phyloP scores from a whole-genome alignment of 2,329 filamentous ascomycete genomes.

The Hymenoscyphus fraxineus region DNA sequence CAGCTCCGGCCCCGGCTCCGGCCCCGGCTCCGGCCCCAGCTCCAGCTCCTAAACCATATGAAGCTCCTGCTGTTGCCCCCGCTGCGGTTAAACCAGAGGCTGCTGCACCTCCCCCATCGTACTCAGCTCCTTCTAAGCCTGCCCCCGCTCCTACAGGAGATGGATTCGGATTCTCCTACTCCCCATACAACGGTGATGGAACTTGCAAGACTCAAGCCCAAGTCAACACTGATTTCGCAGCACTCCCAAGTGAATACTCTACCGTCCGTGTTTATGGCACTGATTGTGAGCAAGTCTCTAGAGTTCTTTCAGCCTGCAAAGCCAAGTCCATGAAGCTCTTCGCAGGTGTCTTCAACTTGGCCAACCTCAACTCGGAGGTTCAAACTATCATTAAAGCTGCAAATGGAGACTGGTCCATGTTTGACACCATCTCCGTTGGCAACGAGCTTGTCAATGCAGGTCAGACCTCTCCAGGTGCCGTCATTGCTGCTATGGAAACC shows the following conservation, averaged over 20 bases:
- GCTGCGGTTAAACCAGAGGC: conserved; percentile 4
- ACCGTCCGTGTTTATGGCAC: conserved; percentile 74
- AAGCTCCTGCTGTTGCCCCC: neutral
- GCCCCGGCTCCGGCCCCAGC: too few relatives aligned
- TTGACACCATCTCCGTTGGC: conserved; percentile 72
- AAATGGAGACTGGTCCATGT: conserved; percentile 59
- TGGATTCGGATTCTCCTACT: conserved; percentile 52
- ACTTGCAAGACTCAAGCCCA: conserved; percentile 64
- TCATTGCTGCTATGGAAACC: conserved; percentile 54
- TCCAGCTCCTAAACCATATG: too few relatives aligned
- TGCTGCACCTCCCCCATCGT: conserved; percentile 1
- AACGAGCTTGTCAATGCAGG: conserved; percentile 76
- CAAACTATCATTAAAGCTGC: conserved; percentile 57
- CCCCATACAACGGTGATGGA: conserved; percentile 52
- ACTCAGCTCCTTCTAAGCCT: neutral
- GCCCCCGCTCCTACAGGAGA: conserved; percentile 10
- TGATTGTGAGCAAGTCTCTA: conserved; percentile 70
- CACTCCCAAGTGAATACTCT: conserved; percentile 51
- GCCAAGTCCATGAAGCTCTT: conserved; percentile 67
- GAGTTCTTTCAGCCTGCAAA: conserved; percentile 59
- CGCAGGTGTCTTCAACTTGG: conserved; percentile 67
- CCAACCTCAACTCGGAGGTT: conserved; percentile 53
- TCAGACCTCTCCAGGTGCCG: conserved; percentile 46
- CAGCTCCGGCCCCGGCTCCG: neutral
- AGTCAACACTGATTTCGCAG: conserved; percentile 61